Conservation (phyloP, 106 monocot genomes). For the Dactylorhiza incarnata region DNA sequence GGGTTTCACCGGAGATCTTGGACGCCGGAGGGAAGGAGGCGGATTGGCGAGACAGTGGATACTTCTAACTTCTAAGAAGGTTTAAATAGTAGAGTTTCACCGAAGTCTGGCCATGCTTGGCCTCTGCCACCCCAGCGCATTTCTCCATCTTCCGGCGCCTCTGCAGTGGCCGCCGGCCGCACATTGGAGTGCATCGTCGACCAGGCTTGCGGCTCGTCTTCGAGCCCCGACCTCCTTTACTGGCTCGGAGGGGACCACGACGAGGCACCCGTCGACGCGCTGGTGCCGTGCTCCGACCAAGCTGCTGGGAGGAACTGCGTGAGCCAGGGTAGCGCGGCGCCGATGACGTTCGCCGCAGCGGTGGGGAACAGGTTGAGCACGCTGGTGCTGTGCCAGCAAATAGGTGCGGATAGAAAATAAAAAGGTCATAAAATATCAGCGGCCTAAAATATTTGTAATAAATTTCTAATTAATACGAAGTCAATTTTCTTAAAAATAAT, state of each 20-base stretch:
- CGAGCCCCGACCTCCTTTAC: constrained; percentile 6
- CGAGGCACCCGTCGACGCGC: constrained; percentile 17
- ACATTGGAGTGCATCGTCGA: constrained; percentile 59
- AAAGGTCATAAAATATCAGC: no score
- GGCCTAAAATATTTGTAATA: no score
- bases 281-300: constrained; percentile 30
- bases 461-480: no score
- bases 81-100: no score
- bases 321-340: constrained; percentile 24
- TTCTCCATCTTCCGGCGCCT: not conserved
- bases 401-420: no score
- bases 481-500: no score
- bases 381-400: no score
- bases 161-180: constrained; percentile 12
- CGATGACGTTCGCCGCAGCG: not conserved
- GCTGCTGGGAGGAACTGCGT: constrained; percentile 8
- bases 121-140: constrained; percentile 14
- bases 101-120: constrained; percentile 43
- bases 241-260: constrained; percentile 2
- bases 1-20: no score
- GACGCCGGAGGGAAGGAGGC: no score
- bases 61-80: no score
- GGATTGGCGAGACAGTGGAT: no score
- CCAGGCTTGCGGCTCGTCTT: constrained; percentile 33
- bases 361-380: no score